phyloP scores from a whole-genome alignment of 345 rosid species.

The Populus davidiana region DNA sequence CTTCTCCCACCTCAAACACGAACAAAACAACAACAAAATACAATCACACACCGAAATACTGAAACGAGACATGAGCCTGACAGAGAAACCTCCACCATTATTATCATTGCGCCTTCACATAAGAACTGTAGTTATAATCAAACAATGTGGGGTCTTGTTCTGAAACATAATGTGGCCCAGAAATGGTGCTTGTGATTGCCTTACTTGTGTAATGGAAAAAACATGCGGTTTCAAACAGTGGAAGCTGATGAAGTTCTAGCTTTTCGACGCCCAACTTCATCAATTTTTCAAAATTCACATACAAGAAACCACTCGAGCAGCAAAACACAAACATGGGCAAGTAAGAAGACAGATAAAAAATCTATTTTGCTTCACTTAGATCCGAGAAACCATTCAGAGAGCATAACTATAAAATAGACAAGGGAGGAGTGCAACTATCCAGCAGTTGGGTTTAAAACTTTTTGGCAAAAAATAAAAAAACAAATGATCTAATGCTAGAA shows the following conservation, averaged over 20 bases:
- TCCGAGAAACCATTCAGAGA: neutral
- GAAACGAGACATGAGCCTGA: neutral
- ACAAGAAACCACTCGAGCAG: neutral
- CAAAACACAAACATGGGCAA: neutral
- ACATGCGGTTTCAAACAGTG: neutral
- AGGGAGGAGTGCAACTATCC: neutral
- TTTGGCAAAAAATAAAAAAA: neutral
- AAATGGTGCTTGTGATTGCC: neutral
- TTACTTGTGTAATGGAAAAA: neutral
- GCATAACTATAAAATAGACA: neutral
- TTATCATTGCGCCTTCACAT: neutral
- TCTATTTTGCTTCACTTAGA: neutral
- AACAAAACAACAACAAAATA: neutral
- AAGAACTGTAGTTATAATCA: neutral
- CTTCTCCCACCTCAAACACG: conserved; percentile 36
- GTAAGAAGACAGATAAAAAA: neutral
- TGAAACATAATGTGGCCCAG: neutral
- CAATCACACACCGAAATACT: neutral
- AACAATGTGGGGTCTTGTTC: neutral
- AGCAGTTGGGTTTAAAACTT: neutral
- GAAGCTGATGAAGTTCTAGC: neutral
- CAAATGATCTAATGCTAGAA: neutral
- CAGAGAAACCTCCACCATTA: neutral
- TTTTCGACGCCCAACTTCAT: neutral
- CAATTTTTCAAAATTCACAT: neutral